A percentile compares a stretch with the other conserved stretches of the same genome.
These are phyloP conservation scores for Populus davidiana DNA, from an alignment of 345 rosid species.

Conservation along the genomic window DNA sequence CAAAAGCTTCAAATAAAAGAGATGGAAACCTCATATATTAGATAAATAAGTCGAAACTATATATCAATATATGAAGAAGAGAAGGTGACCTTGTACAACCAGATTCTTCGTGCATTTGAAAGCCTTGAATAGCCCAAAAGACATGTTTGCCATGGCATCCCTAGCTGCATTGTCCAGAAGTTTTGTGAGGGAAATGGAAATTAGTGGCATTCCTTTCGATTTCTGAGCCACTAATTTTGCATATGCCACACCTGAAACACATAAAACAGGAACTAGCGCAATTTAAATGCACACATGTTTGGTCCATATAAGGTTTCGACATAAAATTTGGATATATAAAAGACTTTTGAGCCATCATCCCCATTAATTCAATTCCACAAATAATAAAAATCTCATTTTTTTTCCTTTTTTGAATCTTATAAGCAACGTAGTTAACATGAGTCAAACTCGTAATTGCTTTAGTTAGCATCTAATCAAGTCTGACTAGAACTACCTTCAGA, in stretches of 20 bases:
- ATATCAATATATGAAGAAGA: constrained; percentile 1
- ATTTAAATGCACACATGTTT: not conserved
- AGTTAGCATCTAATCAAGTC: not conserved
- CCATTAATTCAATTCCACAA: not conserved
- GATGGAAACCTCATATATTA: not conserved
- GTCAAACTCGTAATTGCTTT: not conserved
- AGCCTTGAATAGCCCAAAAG: constrained; percentile 57
- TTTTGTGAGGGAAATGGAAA: constrained; percentile 52
- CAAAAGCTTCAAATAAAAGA: not conserved
- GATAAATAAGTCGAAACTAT: not conserved
- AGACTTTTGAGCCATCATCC: not conserved
- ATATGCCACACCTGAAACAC: constrained; percentile 41
- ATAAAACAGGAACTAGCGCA: not conserved
- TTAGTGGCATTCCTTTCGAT: constrained; percentile 85
- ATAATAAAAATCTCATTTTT: not conserved
- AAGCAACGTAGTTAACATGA: not conserved
- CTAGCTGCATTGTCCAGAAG: constrained; percentile 50
- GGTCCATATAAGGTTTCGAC: not conserved
- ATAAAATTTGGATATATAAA: not conserved
- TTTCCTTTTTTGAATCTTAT: not conserved
- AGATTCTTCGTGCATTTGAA: constrained; percentile 40
- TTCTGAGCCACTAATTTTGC: constrained; percentile 79
- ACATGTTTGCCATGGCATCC: constrained; percentile 59
- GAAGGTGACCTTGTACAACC: constrained; percentile 46
- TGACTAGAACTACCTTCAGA: not conserved